These are phyloP conservation scores for Juncus inflexus DNA, from an alignment of 176 grass and related monocot species.

Conservation along the genomic window DNA sequence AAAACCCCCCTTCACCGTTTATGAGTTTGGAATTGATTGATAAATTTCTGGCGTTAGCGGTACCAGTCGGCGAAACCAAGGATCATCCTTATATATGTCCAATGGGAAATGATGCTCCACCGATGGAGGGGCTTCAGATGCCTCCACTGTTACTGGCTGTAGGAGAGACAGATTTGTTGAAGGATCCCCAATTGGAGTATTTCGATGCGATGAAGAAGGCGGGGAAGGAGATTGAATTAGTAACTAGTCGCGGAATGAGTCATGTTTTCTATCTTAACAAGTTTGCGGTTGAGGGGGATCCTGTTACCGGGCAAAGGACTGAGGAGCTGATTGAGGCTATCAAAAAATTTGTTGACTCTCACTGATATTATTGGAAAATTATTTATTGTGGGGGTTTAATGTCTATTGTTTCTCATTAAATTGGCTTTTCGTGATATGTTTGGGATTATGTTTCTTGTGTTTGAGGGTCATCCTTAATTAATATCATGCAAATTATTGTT, in stretches of 20 bases:
- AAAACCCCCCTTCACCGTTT: conserved; percentile 27
- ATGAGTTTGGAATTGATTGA: conserved; percentile 31
- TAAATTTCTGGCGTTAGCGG: conserved; percentile 28
- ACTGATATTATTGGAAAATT: conserved; percentile 17
- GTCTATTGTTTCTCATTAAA: too few species aligned
- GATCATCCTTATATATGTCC: conserved; percentile 32
- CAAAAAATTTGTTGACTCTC: conserved; percentile 18
- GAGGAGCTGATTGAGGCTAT: conserved; percentile 23
- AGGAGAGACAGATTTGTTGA: conserved; percentile 36
- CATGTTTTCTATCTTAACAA: conserved; percentile 45
- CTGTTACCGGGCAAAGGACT: conserved; percentile 10
- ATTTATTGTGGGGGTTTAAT: neutral
- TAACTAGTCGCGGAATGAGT: conserved; percentile 19
- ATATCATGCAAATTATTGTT: too few species aligned
- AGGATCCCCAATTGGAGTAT: conserved; percentile 36
- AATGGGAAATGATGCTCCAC: conserved; percentile 5
- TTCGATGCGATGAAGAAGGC: conserved; percentile 27
- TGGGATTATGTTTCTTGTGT: too few species aligned
- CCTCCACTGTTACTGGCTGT: conserved; percentile 31
- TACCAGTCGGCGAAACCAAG: conserved; percentile 32
- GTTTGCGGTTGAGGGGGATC: conserved; percentile 28
- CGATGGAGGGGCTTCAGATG: conserved; percentile 21
- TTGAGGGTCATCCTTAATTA: too few species aligned
- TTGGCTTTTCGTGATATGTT: too few species aligned
- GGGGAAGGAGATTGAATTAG: conserved; percentile 22